Evolutionary conservation across 108 stramenopile genomes (phyloP), one percentile per base, ranked within the genome.

Genomic region (Fistulifera pelliculosa): DNA sequence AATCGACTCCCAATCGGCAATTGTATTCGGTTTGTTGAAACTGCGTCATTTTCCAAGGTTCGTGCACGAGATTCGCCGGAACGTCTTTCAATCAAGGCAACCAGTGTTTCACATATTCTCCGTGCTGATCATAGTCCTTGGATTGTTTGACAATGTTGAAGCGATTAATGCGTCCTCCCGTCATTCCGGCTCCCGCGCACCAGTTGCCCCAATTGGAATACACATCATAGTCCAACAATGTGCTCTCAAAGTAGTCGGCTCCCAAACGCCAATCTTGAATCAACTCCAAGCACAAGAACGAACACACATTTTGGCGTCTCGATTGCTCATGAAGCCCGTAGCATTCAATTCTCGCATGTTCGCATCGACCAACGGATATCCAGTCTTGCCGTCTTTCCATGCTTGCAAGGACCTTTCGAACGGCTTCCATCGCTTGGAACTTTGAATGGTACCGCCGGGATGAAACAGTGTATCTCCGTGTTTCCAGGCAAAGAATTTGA

Each of bases 301-400:
- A 89, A 13, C 85, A 85, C 4, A 97, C 97, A 61, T 95, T 97
- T 63, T 98, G 97, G 14, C 95, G 75, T 94, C 97, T 17, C 98
- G 81, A 60, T 99, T 99, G 23, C 81, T 84, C 96, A 96, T 96
- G 77, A 95, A 99, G 0, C 98, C 98, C 3, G 94, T 95, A 0
- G 85, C 85, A 8, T 60, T 64, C 6, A 99, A 70, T 76, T 99
- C 98, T 17, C 98, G 73, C 98, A 98, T 99, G 69, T 98, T 97
- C 60, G 96, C 98, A 69, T 99, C 98, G 0, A 91, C 90, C 49
- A 98, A 54, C 1, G 99, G 99, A 62, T 79, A 91, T 3, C 80
- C 97, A 57, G 77, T 83, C 73, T 64, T 78, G 38, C 97, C 97
- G 59, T 76, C 85, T 51, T 69, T 79, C 79, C 77, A 94, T 1